phyloP scores from a whole-genome alignment of 1,139 yeast genomes.

The Candida glucosophila region DNA sequence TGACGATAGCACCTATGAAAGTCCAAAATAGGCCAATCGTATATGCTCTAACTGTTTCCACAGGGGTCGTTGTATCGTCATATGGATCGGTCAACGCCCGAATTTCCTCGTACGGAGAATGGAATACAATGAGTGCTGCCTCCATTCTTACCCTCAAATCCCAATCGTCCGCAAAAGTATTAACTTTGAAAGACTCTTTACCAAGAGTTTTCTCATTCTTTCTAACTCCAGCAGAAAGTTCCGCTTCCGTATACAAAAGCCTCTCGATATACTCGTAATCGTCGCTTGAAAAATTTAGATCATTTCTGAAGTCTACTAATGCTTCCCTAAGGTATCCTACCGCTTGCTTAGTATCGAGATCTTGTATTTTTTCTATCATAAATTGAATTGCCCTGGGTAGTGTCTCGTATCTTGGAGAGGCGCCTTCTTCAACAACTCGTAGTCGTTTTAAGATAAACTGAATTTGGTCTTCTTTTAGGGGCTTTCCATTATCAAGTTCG shows the following conservation, averaged over 20 bases:
- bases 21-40: constrained; percentile 36
- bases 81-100: constrained; percentile 37
- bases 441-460: constrained; percentile 20
- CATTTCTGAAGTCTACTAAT: constrained; percentile 32
- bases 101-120: constrained; percentile 41
- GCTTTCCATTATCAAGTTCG: too few species aligned
- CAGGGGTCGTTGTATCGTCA: constrained; percentile 31
- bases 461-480: constrained; percentile 16
- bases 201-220: constrained; percentile 5
- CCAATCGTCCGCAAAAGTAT: constrained; percentile 22
- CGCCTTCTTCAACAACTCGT: constrained; percentile 23
- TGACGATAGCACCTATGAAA: constrained; percentile 31
- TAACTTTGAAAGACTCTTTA: constrained; percentile 3
- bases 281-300: constrained; percentile 30
- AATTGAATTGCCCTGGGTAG: constrained; percentile 16
- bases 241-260: constrained; percentile 17
- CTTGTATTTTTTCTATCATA: constrained; percentile 22
- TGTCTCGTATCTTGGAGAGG: constrained; percentile 5
- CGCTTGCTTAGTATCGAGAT: constrained; percentile 16
- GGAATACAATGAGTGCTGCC: constrained; percentile 34
- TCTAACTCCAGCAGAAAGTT: constrained; percentile 6
- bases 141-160: constrained; percentile 27
- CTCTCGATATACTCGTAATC: constrained; percentile 26
- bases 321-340: constrained; percentile 27
- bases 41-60: constrained; percentile 35